Evolutionary conservation across 768 basidiomycete species (phyloP), one percentile per base, ranked within the genome.

Genomic region (Auriculariales sp.): DNA sequence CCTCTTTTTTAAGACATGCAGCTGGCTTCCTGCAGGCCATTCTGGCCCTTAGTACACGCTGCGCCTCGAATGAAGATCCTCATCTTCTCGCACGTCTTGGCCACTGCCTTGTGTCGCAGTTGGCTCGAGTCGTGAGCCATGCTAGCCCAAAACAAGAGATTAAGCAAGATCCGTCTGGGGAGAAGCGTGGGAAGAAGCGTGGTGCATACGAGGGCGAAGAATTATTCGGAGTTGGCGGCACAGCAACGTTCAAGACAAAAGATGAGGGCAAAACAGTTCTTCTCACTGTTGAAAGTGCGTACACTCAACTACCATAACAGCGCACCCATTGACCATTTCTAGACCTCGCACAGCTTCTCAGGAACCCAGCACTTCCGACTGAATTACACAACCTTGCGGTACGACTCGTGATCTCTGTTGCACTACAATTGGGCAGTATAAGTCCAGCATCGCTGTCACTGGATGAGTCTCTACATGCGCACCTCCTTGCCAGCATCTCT

Each of bases 151-250:
- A 66, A 58, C 12, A 77, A 69, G 59, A 79, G n/a, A n/a, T n/a
- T n/a, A n/a, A n/a, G n/a, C n/a, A n/a, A n/a, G n/a, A n/a, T n/a
- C n/a, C n/a, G n/a, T n/a, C n/a, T n/a, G n/a, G 39, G 10, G 19
- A 44, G 7, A 25, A 25, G 39, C 12, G 77, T 56, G 73, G 75
- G 49, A 88, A 78, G 61, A 90, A 85, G 60, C 70, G 81, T 42
- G 70, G 78, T 19, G 79, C 71, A 11, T 88, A 79, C 54, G 83
- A 89, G 62, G 83, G 77, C 9, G 85, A 85, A 49, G 84, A 83
- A 57, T 65, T 82, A 4, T 78, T 91, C 62, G 76, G 72, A 48
- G 57, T 64, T 6, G 60, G 70, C 2, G 66, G 68, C 39, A 61
- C 70, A 39, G 66, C 73, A 6, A 55, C 78, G 17, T 83, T 74